These are phyloP conservation scores for Perilla frutescens DNA, from an alignment of 257 asterid genomes.

Conservation along the genomic window DNA sequence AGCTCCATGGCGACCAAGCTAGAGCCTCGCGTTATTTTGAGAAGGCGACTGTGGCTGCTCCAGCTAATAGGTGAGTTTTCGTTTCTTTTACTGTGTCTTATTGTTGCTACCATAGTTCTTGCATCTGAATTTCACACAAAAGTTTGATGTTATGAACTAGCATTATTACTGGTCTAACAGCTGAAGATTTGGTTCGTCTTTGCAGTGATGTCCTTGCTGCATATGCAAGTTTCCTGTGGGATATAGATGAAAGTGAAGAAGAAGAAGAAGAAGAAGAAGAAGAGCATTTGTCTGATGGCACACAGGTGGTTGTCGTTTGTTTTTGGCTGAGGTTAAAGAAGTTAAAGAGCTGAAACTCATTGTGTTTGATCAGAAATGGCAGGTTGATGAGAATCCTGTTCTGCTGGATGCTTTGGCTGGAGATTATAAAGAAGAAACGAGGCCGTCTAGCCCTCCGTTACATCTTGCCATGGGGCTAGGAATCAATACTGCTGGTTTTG, in stretches of 20 bases:
- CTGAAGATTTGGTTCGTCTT: constrained; percentile 33
- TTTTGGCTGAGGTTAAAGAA: constrained; percentile 4
- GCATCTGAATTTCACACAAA: neutral
- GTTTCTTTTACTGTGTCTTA: neutral
- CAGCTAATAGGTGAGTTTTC: constrained; percentile 62
- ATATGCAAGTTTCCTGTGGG: constrained; percentile 85
- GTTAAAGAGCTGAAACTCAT: constrained; percentile 8
- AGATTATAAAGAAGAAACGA: constrained; percentile 46
- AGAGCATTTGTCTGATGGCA: constrained; percentile 38
- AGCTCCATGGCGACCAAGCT: constrained; percentile 58
- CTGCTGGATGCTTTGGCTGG: constrained; percentile 28
- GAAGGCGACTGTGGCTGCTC: constrained; percentile 70
- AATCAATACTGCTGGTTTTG: constrained; percentile 42
- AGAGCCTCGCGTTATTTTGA: constrained; percentile 67
- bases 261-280: constrained; percentile 70
- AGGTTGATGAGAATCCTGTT: constrained; percentile 48
- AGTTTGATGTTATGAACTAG: neutral
- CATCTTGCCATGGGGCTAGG: constrained; percentile 87
- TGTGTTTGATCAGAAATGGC: constrained; percentile 25
- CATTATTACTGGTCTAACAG: neutral
- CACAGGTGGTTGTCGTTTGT: constrained; percentile 47
- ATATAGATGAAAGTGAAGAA: constrained; percentile 57
- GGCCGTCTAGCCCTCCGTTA: constrained; percentile 67
- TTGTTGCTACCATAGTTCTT: neutral
- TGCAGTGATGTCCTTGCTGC: constrained; percentile 83